phyloP scores from a whole-genome alignment of 257 asterid genomes.

The Nicotiana undulata region DNA sequence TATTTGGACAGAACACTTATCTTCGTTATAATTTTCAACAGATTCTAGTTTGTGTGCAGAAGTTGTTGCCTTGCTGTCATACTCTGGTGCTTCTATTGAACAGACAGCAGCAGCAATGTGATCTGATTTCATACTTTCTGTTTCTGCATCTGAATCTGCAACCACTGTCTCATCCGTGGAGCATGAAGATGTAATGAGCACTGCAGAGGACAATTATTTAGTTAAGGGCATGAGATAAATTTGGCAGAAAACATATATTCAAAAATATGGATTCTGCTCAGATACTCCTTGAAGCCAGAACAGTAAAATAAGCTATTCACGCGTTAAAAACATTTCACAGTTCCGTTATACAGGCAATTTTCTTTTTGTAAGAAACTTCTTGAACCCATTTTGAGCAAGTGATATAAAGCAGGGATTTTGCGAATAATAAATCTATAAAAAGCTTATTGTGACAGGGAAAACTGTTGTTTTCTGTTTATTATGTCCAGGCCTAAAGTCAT shows the following conservation, averaged over 20 bases:
- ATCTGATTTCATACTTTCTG: slow-evolving; percentile 64
- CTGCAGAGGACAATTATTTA: slow-evolving; percentile 36
- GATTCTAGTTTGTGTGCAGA: slow-evolving; percentile 29
- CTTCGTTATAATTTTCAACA: slow-evolving; percentile 27
- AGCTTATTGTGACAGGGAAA: background rate
- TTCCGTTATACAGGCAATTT: background rate
- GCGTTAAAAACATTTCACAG: background rate
- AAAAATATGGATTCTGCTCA: background rate
- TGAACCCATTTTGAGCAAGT: background rate
- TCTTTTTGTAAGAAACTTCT: background rate
- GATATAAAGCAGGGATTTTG: background rate
- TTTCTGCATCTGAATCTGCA: slow-evolving; percentile 84
- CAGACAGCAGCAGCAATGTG: slow-evolving; percentile 25
- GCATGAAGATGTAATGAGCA: slow-evolving; percentile 79
- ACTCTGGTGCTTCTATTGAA: slow-evolving; percentile 38
- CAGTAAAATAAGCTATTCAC: background rate
- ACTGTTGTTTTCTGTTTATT: background rate
- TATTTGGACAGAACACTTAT: slow-evolving; percentile 10
- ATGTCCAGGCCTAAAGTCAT: background rate
- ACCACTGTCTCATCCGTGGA: slow-evolving; percentile 96
- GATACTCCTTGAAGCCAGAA: background rate
- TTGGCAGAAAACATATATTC: background rate
- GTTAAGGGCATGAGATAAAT: background rate
- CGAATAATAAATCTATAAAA: background rate
- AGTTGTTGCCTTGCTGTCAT: slow-evolving; percentile 27